phyloP scores from a whole-genome alignment of 78 protist species.

The Parvularia atlantis region DNA sequence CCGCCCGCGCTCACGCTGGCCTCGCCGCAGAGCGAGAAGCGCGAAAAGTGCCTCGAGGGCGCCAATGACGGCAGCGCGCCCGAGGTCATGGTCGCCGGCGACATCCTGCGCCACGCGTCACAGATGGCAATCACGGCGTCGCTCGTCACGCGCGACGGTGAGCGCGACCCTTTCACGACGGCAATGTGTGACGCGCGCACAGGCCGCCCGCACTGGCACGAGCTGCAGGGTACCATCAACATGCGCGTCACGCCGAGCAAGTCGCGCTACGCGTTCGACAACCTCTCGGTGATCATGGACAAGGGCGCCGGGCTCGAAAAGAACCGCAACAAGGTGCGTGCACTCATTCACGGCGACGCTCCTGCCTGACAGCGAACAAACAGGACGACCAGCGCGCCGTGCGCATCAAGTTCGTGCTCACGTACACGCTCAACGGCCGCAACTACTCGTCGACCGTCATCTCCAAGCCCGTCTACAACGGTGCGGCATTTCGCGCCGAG shows the following conservation, averaged over 20 bases:
- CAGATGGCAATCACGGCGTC: no score
- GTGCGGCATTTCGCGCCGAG: background rate
- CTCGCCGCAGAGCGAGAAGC: slow-evolving; percentile 16
- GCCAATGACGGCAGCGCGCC: background rate
- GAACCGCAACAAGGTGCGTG: background rate
- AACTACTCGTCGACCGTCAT: background rate
- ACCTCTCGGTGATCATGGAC: background rate
- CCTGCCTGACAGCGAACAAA: background rate
- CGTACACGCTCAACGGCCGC: background rate
- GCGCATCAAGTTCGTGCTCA: slow-evolving; percentile 2
- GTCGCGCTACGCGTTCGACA: slow-evolving; percentile 17
- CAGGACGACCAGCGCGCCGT: slow-evolving; percentile 21
- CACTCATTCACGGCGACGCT: background rate
- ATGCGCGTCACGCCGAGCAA: background rate
- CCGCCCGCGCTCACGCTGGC: background rate
- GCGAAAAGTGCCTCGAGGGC: slow-evolving; percentile 4
- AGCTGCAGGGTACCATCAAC: background rate
- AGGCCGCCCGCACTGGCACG: slow-evolving; percentile 23
- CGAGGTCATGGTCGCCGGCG: background rate
- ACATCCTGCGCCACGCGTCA: no score
- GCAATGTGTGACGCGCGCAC: no score
- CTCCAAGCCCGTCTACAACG: slow-evolving; percentile 11
- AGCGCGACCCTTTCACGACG: no score
- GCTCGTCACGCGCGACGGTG: no score
- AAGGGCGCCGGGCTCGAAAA: no score